Percentiles rank a stretch among this genome's conserved stretches.
phyloP scores from a whole-genome alignment of 106 monocot genomes.

The Ottelia alismoides region DNA sequence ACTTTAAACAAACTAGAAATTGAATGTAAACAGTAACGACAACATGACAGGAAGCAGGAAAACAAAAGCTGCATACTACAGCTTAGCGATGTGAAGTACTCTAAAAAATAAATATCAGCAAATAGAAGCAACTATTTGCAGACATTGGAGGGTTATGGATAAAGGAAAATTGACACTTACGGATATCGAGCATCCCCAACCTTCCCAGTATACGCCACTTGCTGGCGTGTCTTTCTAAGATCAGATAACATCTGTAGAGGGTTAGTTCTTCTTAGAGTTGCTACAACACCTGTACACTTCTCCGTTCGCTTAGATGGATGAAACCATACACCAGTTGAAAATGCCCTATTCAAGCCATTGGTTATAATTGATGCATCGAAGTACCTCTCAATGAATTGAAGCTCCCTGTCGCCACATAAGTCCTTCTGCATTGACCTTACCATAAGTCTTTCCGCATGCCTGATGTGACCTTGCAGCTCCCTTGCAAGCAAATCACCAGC shows the following conservation, averaged over 20 bases:
- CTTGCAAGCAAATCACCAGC: conserved; percentile 70
- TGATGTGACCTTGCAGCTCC: conserved; percentile 59
- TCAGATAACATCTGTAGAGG: conserved; percentile 77
- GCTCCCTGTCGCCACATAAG: conserved; percentile 52
- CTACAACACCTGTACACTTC: conserved; percentile 68
- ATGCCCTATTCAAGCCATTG: conserved; percentile 71
- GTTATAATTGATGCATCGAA: conserved; percentile 80
- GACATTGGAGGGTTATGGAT: not conserved
- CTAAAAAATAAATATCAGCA: too few relatives aligned
- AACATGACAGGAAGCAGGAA: too few relatives aligned
- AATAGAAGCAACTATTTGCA: not conserved
- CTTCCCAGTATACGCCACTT: conserved; percentile 82
- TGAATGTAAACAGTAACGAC: too few relatives aligned
- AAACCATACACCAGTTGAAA: conserved; percentile 82
- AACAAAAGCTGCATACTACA: too few relatives aligned
- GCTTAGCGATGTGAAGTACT: too few relatives aligned
- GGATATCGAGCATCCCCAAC: conserved; percentile 97
- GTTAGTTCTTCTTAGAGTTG: conserved; percentile 77
- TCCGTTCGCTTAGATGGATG: conserved; percentile 69
- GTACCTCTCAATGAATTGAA: conserved; percentile 52
- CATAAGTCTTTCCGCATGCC: conserved; percentile 76
- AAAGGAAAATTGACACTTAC: conserved; percentile 30
- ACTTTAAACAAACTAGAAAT: too few relatives aligned
- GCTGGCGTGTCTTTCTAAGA: conserved; percentile 79
- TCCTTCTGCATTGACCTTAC: conserved; percentile 74